Conservation (phyloP, 805 yeast species). For the Nakazawaea populi region DNA sequence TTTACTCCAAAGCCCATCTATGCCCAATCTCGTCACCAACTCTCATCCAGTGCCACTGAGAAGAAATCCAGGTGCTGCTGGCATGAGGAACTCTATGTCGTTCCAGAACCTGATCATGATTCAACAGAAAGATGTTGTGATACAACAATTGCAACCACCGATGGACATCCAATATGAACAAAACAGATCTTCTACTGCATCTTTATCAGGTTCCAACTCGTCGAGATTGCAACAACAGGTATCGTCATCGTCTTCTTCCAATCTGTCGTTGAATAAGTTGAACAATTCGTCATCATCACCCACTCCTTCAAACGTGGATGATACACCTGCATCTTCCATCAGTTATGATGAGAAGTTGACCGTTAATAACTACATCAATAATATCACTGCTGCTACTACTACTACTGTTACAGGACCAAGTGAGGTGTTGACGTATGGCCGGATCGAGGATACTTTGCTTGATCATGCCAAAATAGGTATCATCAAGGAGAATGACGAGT, state of each 20-base stretch:
- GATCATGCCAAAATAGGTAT: too few relatives aligned
- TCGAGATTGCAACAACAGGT: slow-evolving; percentile 1
- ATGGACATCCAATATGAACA: slow-evolving; percentile 13
- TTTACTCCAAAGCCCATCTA: slow-evolving; percentile 5
- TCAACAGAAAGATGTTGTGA: not conserved
- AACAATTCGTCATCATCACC: slow-evolving; percentile 6
- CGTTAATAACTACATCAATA: not conserved
- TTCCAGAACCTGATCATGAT: slow-evolving; percentile 11
- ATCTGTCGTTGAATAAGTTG: slow-evolving; percentile 6
- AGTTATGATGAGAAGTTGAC: slow-evolving; percentile 7
- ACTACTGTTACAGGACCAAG: not conserved
- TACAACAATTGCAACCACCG: slow-evolving; percentile 6
- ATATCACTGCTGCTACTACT: not conserved
- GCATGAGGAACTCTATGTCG: slow-evolving; percentile 6
- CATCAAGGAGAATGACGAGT: too few relatives aligned
- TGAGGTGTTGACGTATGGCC: too few relatives aligned
- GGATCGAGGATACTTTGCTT: too few relatives aligned
- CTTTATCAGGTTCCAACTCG: slow-evolving; percentile 14
- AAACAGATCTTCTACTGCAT: slow-evolving; percentile 16
- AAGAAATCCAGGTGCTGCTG: slow-evolving; percentile 2
- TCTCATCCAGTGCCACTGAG: not conserved
- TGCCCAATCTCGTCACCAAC: slow-evolving; percentile 7
- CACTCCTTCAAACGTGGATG: slow-evolving; percentile 6
- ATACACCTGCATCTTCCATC: slow-evolving; percentile 12
- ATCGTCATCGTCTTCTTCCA: slow-evolving; percentile 12